These are phyloP conservation scores for Pugionium cornutum DNA, from an alignment of 345 rosid species.

Conservation along the genomic window DNA sequence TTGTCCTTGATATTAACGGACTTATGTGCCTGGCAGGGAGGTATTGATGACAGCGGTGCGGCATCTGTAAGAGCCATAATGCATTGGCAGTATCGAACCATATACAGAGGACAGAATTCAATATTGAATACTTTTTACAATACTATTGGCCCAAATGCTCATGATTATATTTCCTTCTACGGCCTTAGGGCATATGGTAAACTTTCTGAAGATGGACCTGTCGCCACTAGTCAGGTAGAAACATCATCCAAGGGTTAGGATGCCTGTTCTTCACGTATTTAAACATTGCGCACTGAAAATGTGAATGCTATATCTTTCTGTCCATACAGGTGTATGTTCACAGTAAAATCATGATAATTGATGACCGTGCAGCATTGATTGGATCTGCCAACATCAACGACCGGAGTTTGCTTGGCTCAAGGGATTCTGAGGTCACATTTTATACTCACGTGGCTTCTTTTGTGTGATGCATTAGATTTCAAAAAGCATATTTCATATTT, in stretches of 20 bases:
- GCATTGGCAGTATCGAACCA: conserved; percentile 99
- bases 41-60: conserved; percentile 93
- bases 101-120: conserved; percentile 87
- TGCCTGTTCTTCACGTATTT: conserved; percentile 15
- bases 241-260: conserved; percentile 21
- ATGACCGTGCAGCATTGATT: conserved; percentile 67
- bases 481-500: conserved; percentile 10
- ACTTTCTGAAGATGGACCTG: conserved; percentile 82
- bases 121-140: conserved; percentile 77
- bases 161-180: conserved; percentile 88
- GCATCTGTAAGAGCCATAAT: conserved; percentile 99
- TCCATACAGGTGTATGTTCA: conserved; percentile 84
- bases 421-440: conserved; percentile 92
- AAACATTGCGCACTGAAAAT: background rate
- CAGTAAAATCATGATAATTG: conserved; percentile 91
- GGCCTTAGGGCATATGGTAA: conserved; percentile 86
- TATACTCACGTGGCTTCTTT: conserved; percentile 16
- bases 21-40: conserved; percentile 63
- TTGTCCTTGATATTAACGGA: conserved; percentile 11
- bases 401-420: conserved; percentile 94
- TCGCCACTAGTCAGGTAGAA: conserved; percentile 91
- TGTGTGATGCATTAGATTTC: conserved; percentile 4
- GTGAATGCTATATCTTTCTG: conserved; percentile 17
- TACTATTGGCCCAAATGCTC: conserved; percentile 69
- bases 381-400: conserved; percentile 98